phyloP scores from a whole-genome alignment of 2,329 filamentous ascomycete species.

The Penicillium sp. region DNA sequence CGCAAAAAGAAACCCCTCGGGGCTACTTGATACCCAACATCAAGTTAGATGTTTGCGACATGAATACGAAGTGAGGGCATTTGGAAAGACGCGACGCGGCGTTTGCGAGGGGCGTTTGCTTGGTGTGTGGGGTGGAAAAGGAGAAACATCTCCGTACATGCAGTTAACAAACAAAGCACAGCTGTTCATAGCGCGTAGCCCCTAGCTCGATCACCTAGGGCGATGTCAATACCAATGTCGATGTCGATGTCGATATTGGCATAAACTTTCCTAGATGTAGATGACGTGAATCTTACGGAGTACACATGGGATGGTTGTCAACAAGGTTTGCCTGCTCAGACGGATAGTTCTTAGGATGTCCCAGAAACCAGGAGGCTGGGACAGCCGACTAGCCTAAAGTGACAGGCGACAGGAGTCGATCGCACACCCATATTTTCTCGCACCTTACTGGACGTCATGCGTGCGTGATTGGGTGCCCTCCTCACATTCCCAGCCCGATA shows the following conservation, averaged over 20 bases:
- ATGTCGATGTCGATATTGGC: neutral
- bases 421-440: slow-evolving; percentile 2
- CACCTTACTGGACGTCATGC: slow-evolving; percentile 12
- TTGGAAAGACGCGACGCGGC: neutral
- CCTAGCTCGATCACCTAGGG: neutral
- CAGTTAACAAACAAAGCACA: too few species aligned
- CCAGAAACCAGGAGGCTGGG: slow-evolving; percentile 19
- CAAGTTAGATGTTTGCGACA: neutral
- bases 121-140: neutral
- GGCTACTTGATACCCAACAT: neutral
- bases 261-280: neutral
- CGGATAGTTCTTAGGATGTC: neutral
- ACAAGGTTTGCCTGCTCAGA: slow-evolving; percentile 4
- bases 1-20: neutral
- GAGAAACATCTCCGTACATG: too few species aligned
- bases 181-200: neutral
- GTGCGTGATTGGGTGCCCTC: neutral
- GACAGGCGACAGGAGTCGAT: slow-evolving; percentile 13
- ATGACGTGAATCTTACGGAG: slow-evolving; percentile 1
- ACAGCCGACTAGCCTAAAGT: slow-evolving; percentile 8
- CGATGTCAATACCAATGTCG: neutral
- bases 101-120: neutral
- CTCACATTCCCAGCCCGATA: slow-evolving; percentile 20
- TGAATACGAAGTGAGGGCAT: neutral
- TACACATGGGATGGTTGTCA: slow-evolving; percentile 1